Conservation (phyloP, 164 flowering plant species). For the Platanus orientalis region DNA sequence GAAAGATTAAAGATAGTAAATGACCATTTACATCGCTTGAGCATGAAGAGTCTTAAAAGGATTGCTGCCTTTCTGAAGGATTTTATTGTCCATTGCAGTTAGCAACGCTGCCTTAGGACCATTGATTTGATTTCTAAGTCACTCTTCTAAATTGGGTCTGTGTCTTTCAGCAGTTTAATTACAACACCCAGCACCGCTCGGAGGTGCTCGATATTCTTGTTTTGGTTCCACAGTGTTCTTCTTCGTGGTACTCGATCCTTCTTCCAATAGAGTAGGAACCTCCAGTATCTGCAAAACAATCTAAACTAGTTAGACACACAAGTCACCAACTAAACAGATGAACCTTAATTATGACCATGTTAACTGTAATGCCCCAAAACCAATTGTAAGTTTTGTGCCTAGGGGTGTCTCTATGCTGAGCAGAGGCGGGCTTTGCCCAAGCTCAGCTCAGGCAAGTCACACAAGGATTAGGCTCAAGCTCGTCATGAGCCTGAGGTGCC, state of each 20-base stretch:
- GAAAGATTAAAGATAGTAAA: background rate
- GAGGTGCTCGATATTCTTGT: constrained; percentile 26
- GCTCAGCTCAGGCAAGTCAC: too few relatives aligned
- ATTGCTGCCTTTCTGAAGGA: too few relatives aligned
- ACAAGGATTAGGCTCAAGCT: too few relatives aligned
- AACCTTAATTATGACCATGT: too few relatives aligned
- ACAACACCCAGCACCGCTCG: constrained; percentile 51
- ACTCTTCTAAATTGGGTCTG: background rate
- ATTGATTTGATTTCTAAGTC: background rate
- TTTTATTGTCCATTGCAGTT: background rate
- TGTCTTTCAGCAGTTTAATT: constrained; percentile 20
- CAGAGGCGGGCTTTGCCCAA: too few relatives aligned
- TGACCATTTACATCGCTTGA: constrained; percentile 9
- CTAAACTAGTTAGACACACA: constrained; percentile 1
- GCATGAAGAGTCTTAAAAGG: background rate
- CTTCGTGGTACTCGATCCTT: constrained; percentile 65
- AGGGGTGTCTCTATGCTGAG: too few relatives aligned
- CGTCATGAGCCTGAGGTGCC: too few relatives aligned
- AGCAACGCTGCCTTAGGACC: background rate
- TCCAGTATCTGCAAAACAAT: constrained; percentile 54
- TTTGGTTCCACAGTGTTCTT: constrained; percentile 49
- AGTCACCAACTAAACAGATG: too few relatives aligned
- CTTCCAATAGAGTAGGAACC: constrained; percentile 64
- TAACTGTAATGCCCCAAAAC: too few relatives aligned
- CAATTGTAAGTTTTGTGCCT: too few relatives aligned